Conservation (phyloP, 2,329 filamentous ascomycete species). For the Colletotrichum cereale region DNA sequence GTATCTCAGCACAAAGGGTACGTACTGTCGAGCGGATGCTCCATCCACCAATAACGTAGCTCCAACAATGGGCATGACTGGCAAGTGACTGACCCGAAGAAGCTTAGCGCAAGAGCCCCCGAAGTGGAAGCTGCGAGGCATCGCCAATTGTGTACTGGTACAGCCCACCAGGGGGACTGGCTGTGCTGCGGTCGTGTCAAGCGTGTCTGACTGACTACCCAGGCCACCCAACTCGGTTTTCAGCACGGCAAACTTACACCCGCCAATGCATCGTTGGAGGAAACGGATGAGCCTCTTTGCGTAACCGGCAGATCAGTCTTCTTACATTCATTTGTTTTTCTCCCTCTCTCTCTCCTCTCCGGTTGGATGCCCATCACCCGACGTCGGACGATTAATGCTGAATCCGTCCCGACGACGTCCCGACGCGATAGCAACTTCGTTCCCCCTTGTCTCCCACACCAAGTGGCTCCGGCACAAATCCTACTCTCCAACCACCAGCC, state of each 20-base stretch:
- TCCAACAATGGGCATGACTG: constrained; percentile 11
- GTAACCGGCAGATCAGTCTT: background rate
- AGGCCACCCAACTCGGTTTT: constrained; percentile 37
- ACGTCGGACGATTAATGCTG: background rate
- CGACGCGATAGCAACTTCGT: constrained; percentile 24
- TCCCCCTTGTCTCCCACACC: constrained; percentile 28
- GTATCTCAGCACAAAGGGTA: background rate
- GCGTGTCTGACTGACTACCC: constrained; percentile 33
- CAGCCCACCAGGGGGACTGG: constrained; percentile 22
- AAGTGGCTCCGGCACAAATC: constrained; percentile 35
- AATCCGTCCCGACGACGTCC: constrained; percentile 4
- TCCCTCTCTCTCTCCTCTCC: background rate
- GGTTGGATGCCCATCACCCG: background rate
- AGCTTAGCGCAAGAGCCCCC: constrained; percentile 36
- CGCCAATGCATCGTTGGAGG: background rate
- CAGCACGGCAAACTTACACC: constrained; percentile 35
- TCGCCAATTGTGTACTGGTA: constrained; percentile 24
- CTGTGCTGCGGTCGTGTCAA: constrained; percentile 32
- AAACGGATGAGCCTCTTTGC: constrained; percentile 15
- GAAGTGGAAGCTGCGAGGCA: constrained; percentile 36
- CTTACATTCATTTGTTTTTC: background rate
- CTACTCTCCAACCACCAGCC: constrained; percentile 35
- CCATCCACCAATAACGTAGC: constrained; percentile 20
- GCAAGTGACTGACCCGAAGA: constrained; percentile 30
- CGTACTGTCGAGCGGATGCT: background rate